These are phyloP conservation scores for Aureobasidium sp. DNA, from an alignment of 2,329 filamentous ascomycete species.

Conservation along the genomic window DNA sequence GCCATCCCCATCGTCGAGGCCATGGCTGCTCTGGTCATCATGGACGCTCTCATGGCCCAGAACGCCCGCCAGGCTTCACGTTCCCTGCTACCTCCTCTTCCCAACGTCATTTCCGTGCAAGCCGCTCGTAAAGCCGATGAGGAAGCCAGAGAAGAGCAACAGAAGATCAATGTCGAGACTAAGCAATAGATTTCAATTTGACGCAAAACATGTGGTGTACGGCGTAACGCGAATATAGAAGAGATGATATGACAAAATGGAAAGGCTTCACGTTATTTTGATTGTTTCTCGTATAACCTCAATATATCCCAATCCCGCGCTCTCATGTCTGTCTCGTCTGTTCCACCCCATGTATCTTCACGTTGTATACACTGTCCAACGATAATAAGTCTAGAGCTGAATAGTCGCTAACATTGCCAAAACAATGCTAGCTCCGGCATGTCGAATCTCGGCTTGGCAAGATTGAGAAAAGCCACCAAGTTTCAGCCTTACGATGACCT, in stretches of 20 bases:
- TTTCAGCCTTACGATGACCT: constrained; percentile 8
- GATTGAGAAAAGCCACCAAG: neutral
- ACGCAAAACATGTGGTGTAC: constrained; percentile 3
- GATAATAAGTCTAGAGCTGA: neutral
- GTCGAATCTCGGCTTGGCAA: constrained; percentile 7
- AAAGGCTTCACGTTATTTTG: constrained; percentile 11
- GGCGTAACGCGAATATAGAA: constrained; percentile 16
- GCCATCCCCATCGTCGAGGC: constrained; percentile 90
- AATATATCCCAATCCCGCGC: constrained; percentile 13
- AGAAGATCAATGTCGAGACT: constrained; percentile 21
- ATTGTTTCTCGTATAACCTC: constrained; percentile 17
- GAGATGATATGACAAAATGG: constrained; percentile 3
- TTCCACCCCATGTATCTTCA: neutral
- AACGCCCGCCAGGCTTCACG: constrained; percentile 65
- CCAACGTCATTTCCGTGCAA: constrained; percentile 39
- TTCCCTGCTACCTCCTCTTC: constrained; percentile 49
- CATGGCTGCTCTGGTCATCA: constrained; percentile 89
- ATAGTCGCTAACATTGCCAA: neutral
- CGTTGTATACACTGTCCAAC: neutral
- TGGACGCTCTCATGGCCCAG: constrained; percentile 89
- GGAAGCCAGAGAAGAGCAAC: constrained; percentile 23
- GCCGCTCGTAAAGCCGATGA: constrained; percentile 23
- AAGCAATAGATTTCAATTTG: constrained; percentile 7
- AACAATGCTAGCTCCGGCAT: constrained; percentile 2
- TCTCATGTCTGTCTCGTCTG: neutral